Evolutionary conservation across 2,329 filamentous ascomycete species (phyloP).

Genomic region (Ophiognomonia clavigignenti-juglandacearum): DNA sequence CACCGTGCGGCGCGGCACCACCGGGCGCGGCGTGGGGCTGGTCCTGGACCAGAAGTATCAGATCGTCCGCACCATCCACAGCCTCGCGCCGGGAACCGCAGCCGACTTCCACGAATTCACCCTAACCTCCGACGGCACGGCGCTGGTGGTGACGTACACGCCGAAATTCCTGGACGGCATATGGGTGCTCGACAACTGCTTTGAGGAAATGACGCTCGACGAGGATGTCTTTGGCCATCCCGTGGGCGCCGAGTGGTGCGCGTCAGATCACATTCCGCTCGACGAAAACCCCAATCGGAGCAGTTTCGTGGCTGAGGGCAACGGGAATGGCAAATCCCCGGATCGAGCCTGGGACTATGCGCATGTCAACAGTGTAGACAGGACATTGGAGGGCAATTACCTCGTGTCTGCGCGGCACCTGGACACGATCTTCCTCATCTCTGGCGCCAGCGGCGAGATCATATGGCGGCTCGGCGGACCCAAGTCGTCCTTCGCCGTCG

Average conservation of each 20-base stretch:
- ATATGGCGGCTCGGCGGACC: slow-evolving; percentile 34
- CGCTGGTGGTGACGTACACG: slow-evolving; percentile 4
- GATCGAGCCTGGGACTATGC: slow-evolving; percentile 45
- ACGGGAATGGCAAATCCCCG: slow-evolving; percentile 8
- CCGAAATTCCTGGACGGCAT: slow-evolving; percentile 3
- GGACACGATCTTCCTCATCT: slow-evolving; percentile 42
- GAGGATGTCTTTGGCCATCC: not conserved
- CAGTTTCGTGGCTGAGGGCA: not conserved
- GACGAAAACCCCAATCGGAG: slow-evolving; percentile 1
- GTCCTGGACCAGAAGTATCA: slow-evolving; percentile 8
- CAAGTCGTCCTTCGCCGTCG: slow-evolving; percentile 3
- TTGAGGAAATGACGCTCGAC: slow-evolving; percentile 4
- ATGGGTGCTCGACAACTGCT: slow-evolving; percentile 7
- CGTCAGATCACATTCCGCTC: slow-evolving; percentile 1
- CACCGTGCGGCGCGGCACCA: slow-evolving; percentile 3
- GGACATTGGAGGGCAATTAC: slow-evolving; percentile 39
- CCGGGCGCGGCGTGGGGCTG: slow-evolving; percentile 5
- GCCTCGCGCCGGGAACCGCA: not conserved
- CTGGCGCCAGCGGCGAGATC: slow-evolving; percentile 38
- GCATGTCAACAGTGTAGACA: slow-evolving; percentile 52
- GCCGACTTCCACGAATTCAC: slow-evolving; percentile 11
- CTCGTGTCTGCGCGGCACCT: slow-evolving; percentile 46
- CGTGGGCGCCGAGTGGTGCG: slow-evolving; percentile 6
- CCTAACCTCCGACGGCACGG: slow-evolving; percentile 4
- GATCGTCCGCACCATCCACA: slow-evolving; percentile 4